Evolutionary conservation across 257 asterid genomes (phyloP), one percentile per base, ranked within the genome.

Genomic region (Lycium ferocissimum): DNA sequence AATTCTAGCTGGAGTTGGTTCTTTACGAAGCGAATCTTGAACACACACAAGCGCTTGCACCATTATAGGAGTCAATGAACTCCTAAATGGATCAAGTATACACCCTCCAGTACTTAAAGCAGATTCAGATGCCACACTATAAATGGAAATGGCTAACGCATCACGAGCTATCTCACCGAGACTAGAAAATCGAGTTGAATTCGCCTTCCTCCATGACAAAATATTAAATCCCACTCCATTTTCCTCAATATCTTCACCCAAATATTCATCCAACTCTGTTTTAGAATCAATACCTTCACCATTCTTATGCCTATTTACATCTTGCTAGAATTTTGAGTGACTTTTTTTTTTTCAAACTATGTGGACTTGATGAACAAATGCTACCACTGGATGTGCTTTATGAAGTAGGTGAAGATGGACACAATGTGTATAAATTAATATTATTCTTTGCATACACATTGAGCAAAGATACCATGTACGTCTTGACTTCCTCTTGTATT

Each of bases 121-220:
- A 5, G 37, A 63, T 18, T 85, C 38, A 17, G 37, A 78, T 18
- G 84, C 47, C 38, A 38, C 80, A 5, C n/a, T 79, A 49, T 70
- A 79, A 3, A 38, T 53, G 10, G n/a, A 43, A 7, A 79, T 37
- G 17, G 7, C 38, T 54, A 85, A 51, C 33, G 53, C 65, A 62
- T 85, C 80, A 5, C 56, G 22, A 37, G 79, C 80, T 45, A 85
- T 85, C 9, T 37, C 5, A 43, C 45, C 17, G 5, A 85, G 18
- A 18, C 6, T 84, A 6, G n/a, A 53, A 43, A 40, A 84, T 38
- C 26, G 65, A 33, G 2, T 10, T 6, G 9, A 40, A 26, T 85
- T 85, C n/a, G 11, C 5, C 17, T 71, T 73, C 67, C 80, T 63
- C 79, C 83, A 84, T 0, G 9, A 17, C 18, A 84, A 17, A 18